Evolutionary conservation across 116 monocot species (phyloP).

Genomic region (Posidonia oceanica): DNA sequence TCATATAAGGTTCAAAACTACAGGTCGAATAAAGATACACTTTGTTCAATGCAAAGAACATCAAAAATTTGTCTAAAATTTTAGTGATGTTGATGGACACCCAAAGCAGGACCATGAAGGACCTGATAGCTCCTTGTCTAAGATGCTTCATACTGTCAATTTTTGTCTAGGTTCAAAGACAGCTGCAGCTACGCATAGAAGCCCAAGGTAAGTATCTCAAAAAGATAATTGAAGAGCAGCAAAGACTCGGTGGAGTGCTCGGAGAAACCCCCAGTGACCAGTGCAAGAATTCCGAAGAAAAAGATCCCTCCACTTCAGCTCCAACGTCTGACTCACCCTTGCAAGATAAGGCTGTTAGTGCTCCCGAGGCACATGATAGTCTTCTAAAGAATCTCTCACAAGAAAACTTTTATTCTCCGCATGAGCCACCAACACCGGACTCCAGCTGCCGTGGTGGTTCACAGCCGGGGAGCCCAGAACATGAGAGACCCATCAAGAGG

Average conservation of each 20-base stretch:
- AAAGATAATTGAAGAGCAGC: conserved; percentile 74
- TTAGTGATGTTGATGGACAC: too few relatives aligned
- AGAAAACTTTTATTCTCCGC: conserved; percentile 20
- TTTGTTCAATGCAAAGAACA: too few relatives aligned
- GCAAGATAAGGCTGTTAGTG: conserved; percentile 12
- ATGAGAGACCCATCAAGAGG: conserved; percentile 28
- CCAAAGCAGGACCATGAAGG: too few relatives aligned
- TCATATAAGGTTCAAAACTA: too few relatives aligned
- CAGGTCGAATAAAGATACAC: too few relatives aligned
- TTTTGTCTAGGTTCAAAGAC: conserved; percentile 55
- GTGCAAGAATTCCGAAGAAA: conserved; percentile 31
- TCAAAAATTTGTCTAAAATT: too few relatives aligned
- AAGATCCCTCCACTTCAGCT: conserved; percentile 42
- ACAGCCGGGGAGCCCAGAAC: conserved; percentile 8
- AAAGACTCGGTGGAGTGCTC: conserved; percentile 32
- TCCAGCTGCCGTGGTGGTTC: conserved; percentile 23
- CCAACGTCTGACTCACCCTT: conserved; percentile 28
- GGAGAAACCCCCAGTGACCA: conserved; percentile 14
- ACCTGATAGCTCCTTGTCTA: too few relatives aligned
- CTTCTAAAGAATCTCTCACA: conserved; percentile 18
- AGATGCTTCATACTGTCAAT: too few relatives aligned
- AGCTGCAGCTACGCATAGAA: conserved; percentile 71
- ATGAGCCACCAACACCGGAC: conserved; percentile 43
- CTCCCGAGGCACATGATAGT: background rate
- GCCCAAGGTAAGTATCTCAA: conserved; percentile 77